A percentile compares a stretch with the other conserved stretches of the same genome.
These are phyloP conservation scores for Colletotrichum sojae DNA, from an alignment of 2,329 filamentous ascomycete species.

Conservation along the genomic window DNA sequence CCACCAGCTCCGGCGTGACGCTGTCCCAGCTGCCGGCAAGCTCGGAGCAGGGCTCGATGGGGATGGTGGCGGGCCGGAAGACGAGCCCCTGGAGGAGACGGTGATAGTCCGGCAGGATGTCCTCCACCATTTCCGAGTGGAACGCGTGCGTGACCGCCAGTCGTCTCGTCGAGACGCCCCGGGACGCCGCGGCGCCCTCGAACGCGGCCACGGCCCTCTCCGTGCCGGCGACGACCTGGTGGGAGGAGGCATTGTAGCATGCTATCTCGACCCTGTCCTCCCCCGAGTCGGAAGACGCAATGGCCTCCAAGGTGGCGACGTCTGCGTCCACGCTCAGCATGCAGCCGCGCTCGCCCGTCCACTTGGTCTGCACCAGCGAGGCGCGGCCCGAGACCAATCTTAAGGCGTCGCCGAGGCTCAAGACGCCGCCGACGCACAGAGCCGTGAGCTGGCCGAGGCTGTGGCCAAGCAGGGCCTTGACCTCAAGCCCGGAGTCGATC, in stretches of 20 bases:
- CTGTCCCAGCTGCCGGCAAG: background rate
- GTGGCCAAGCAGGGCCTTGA: conserved; percentile 45
- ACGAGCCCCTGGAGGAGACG: conserved; percentile 42
- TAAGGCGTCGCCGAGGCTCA: conserved; percentile 51
- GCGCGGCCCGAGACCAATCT: conserved; percentile 49
- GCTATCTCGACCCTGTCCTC: conserved; percentile 53
- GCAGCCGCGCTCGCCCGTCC: conserved; percentile 53
- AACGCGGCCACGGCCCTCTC: conserved; percentile 39
- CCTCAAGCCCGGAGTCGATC: conserved; percentile 12
- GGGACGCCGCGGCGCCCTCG: background rate
- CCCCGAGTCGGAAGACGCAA: conserved; percentile 31
- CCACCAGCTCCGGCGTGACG: background rate
- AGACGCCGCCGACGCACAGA: conserved; percentile 51
- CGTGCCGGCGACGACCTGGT: conserved; percentile 60
- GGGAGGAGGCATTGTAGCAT: conserved; percentile 61
- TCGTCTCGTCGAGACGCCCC: conserved; percentile 47
- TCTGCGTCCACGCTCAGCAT: conserved; percentile 56
- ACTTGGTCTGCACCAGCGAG: conserved; percentile 47
- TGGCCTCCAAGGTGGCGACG: background rate
- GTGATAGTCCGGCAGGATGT: conserved; percentile 47
- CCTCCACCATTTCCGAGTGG: conserved; percentile 59
- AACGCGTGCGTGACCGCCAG: conserved; percentile 63
- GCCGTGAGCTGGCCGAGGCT: conserved; percentile 60
- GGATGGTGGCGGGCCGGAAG: conserved; percentile 4
- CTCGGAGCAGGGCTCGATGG: conserved; percentile 9